These are phyloP conservation scores for Fusarium haematococcum DNA, from an alignment of 2,329 filamentous ascomycete species.

Conservation along the genomic window DNA sequence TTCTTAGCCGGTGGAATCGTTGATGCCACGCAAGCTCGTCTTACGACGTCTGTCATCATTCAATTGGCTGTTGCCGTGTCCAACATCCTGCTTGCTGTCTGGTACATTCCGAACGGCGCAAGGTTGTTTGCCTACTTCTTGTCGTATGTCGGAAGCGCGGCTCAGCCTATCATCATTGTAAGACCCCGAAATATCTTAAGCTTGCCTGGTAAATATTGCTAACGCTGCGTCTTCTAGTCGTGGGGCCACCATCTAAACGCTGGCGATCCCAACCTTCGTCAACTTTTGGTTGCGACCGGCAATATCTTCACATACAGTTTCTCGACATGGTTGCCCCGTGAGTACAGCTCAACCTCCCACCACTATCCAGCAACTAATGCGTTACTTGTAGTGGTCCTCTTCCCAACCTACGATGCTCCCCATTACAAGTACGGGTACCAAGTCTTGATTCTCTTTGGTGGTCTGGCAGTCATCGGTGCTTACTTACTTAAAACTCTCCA, in stretches of 20 bases:
- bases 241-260: background rate
- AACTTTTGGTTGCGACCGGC: background rate
- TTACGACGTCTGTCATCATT: background rate
- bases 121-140: background rate
- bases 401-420: conserved; percentile 50
- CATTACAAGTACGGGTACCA: conserved; percentile 51
- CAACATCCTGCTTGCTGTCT: background rate
- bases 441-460: conserved; percentile 48
- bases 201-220: rapidly evolving
- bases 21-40: background rate
- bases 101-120: background rate
- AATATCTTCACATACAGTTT: background rate
- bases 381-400: conserved; percentile 34
- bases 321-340: background rate
- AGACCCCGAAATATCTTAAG: background rate
- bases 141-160: background rate
- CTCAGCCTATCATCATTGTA: background rate
- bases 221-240: background rate
- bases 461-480: conserved; percentile 40
- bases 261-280: background rate
- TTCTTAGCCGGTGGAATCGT: background rate
- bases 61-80: background rate
- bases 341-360: rapidly evolving
- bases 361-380: background rate
- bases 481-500: conserved; percentile 2